Base-by-base conservation (phyloP, 306 rosid species). In the Glycine tomentella region DNA sequence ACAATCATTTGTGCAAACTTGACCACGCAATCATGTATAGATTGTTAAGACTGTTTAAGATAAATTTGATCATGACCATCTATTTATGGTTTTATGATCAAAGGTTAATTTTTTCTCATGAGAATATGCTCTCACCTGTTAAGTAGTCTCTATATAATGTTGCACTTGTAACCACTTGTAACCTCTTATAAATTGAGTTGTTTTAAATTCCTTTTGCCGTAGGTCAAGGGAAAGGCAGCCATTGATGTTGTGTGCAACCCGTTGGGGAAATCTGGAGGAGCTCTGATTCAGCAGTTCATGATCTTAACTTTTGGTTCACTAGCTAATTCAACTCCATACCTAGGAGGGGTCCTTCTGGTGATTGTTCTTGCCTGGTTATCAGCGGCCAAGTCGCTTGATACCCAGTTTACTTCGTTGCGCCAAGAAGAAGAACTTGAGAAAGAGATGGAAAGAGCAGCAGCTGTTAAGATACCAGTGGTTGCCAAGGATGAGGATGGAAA, bases 221-320 rank as follows among this genome's bases (percentile, higher is more conserved):
- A 96, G 98, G 97, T 96, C 46, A 96, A 96, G 78, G 99, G 99
- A 55, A 96, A 96, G 92, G 99, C 99, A 3, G 99, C 99, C 73
- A 96, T 96, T 45, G 99, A 96, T 79, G 98, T 93, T 1, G 99
- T 96, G 64, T 96, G 99, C 95, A 96, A 96, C 71, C 99, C 99
- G 12, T 75, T 96, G 86, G 98, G 98, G 75, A 96, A 93, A 74
- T 96, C 98, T 0, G 99, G 99, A 0, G 99, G 99, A 9, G 98
- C 99, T 53, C 88, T 93, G 56, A 96, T 96, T 73, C 99, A 96
- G 81, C 99, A 96, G 83, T 93, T 96, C 74, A 96, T 96, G 99
- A 96, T 96, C 80, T 82, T 96, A 71, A 90, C 87, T 55, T 96
- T 96, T 7, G 99, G 98, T 42, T 96, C 99, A 34, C 97, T 96